Conservation (phyloP, 2,329 filamentous ascomycete genomes). For the Colletotrichum limetticola region DNA sequence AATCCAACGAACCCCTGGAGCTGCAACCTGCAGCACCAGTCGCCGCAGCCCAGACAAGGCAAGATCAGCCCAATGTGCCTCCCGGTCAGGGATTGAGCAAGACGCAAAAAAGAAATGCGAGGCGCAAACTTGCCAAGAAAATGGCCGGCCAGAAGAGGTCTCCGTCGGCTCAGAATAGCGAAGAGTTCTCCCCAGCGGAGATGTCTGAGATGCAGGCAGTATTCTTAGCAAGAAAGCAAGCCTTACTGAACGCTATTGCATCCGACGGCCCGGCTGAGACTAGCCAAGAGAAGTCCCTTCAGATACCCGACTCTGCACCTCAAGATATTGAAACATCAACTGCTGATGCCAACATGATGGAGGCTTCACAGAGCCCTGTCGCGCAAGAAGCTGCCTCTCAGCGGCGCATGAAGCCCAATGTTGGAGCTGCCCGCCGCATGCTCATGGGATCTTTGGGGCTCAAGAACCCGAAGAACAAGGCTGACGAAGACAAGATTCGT, state of each 20-base stretch:
- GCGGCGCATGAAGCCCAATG: constrained; percentile 49
- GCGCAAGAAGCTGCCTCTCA: constrained; percentile 34
- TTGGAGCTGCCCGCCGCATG: constrained; percentile 73
- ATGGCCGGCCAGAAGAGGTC: constrained; percentile 25
- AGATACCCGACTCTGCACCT: not conserved
- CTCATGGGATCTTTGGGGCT: constrained; percentile 79
- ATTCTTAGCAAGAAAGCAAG: constrained; percentile 52
- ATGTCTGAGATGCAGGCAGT: constrained; percentile 38
- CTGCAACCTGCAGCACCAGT: constrained; percentile 6
- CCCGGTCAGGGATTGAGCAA: constrained; percentile 51
- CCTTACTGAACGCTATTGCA: constrained; percentile 48
- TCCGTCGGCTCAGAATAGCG: not conserved
- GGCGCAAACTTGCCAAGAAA: constrained; percentile 53
- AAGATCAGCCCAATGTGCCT: constrained; percentile 37
- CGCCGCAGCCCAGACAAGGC: constrained; percentile 10
- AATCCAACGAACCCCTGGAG: constrained; percentile 11
- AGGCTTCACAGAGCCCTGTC: not conserved
- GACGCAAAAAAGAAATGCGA: constrained; percentile 64
- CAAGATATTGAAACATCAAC: not conserved
- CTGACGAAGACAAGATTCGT: constrained; percentile 73
- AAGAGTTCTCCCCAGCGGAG: not conserved
- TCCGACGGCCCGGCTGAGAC: not conserved
- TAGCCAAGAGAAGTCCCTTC: constrained; percentile 2
- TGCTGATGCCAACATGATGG: not conserved
- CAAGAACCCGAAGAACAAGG: constrained; percentile 73